A percentile compares a stretch with the other conserved stretches of the same genome.
Conservation (phyloP, 2,329 filamentous ascomycete genomes). For the Diaporthe sp. region DNA sequence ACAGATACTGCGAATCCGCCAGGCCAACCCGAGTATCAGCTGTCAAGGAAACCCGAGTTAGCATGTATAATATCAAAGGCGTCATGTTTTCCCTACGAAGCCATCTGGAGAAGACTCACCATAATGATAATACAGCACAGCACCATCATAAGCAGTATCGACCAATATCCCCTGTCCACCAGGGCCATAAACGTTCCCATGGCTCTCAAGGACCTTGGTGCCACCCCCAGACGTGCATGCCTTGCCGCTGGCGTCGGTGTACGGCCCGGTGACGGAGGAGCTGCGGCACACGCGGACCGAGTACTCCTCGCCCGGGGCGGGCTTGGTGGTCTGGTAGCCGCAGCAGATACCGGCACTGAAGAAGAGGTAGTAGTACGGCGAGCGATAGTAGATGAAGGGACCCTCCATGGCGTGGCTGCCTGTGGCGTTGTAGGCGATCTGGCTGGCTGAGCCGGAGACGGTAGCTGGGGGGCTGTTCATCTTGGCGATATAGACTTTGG, state of each 20-base stretch:
- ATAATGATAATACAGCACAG: constrained; percentile 73
- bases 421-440: constrained; percentile 63
- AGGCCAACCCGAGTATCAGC: constrained; percentile 65
- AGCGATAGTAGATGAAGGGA: constrained; percentile 61
- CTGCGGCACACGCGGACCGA: constrained; percentile 70
- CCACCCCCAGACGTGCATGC: constrained; percentile 67
- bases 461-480: constrained; percentile 52
- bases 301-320: constrained; percentile 68
- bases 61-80: not conserved
- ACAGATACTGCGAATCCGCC: constrained; percentile 55
- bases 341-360: constrained; percentile 70
- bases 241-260: constrained; percentile 63
- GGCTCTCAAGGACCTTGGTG: constrained; percentile 65
- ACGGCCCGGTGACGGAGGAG: constrained; percentile 58
- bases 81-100: too few species aligned
- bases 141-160: constrained; percentile 55
- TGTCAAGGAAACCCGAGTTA: not conserved
- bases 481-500: constrained; percentile 58
- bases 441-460: constrained; percentile 43
- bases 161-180: constrained; percentile 71
- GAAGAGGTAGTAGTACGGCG: constrained; percentile 69
- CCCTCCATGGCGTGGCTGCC: constrained; percentile 64
- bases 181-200: constrained; percentile 69
- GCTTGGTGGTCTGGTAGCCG: constrained; percentile 58
- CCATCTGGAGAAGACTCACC: constrained; percentile 38